A percentile compares a stretch with the other conserved stretches of the same genome.
These are phyloP conservation scores for Bonia amplexicaulis DNA, from an alignment of 176 grass and related monocot species.

Conservation along the genomic window DNA sequence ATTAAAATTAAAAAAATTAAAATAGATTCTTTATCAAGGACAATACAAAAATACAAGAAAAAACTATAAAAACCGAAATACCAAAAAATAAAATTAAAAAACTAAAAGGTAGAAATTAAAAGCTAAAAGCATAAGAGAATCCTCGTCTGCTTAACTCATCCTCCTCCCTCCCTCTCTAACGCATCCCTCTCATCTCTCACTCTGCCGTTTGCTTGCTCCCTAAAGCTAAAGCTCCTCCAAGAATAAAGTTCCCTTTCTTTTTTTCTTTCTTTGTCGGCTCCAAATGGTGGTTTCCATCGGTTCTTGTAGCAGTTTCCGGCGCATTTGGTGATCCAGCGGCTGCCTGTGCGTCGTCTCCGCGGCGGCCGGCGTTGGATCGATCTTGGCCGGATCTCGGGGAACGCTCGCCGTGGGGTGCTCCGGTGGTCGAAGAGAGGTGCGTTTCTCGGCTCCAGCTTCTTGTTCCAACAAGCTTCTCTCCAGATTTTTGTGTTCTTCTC, in stretches of 20 bases:
- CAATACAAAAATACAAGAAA: too few species aligned
- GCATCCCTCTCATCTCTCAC: background rate
- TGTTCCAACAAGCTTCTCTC: background rate
- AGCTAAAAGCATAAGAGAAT: too few species aligned
- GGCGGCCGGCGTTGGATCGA: background rate
- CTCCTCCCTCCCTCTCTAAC: background rate
- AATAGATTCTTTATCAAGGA: too few species aligned
- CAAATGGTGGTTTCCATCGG: background rate
- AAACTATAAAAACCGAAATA: too few species aligned
- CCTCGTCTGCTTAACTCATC: background rate
- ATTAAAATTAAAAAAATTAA: too few species aligned
- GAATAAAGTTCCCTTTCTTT: background rate
- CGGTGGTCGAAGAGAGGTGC: constrained; percentile 13
- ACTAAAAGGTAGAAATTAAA: too few species aligned
- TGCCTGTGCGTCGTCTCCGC: background rate
- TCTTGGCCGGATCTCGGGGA: constrained; percentile 29
- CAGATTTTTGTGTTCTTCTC: background rate
- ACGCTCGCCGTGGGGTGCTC: background rate
- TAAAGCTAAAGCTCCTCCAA: background rate
- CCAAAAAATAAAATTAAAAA: too few species aligned
- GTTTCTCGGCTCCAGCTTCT: background rate
- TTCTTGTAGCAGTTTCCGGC: background rate
- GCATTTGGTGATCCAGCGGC: background rate
- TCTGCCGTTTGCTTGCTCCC: background rate
- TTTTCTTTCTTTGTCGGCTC: background rate